Evolutionary conservation across 177 flowering plant species (phyloP).

Genomic region (Telopea speciosissima): DNA sequence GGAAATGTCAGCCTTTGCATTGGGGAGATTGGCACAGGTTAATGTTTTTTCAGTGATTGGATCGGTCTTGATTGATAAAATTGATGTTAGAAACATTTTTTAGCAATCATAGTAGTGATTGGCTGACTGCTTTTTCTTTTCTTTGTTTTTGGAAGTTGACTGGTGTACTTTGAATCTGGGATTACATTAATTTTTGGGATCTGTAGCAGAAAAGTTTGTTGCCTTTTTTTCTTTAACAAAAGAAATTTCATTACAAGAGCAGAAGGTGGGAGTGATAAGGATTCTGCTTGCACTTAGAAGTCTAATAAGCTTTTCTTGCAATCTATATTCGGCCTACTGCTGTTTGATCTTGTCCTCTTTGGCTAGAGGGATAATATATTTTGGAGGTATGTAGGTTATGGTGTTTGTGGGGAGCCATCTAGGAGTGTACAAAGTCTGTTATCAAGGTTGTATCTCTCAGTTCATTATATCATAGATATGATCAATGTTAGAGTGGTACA

Average conservation of each 20-base stretch:
- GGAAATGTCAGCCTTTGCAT: slow-evolving; percentile 91
- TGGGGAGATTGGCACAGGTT: slow-evolving; percentile 93
- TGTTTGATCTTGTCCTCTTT: no score
- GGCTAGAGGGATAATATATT: no score
- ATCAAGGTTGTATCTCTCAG: no score
- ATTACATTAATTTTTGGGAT: not conserved
- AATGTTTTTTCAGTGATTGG: not conserved
- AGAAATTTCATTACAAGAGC: not conserved
- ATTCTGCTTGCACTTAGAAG: not conserved
- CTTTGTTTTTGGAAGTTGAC: not conserved
- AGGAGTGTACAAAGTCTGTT: no score
- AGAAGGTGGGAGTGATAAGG: not conserved
- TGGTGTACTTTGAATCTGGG: not conserved
- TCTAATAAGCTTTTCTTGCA: no score
- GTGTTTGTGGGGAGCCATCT: no score
- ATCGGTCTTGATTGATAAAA: not conserved
- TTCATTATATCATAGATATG: no score
- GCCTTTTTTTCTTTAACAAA: not conserved
- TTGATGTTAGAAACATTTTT: not conserved
- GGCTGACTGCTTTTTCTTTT: not conserved
- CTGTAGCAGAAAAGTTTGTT: not conserved
- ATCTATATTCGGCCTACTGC: no score
- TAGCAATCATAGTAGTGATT: not conserved
- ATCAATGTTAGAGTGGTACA: no score
- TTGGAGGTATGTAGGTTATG: no score